Evolutionary conservation across 352 stramenopile species (phyloP).

Genomic region (Pythium rhizo-oryzae): DNA sequence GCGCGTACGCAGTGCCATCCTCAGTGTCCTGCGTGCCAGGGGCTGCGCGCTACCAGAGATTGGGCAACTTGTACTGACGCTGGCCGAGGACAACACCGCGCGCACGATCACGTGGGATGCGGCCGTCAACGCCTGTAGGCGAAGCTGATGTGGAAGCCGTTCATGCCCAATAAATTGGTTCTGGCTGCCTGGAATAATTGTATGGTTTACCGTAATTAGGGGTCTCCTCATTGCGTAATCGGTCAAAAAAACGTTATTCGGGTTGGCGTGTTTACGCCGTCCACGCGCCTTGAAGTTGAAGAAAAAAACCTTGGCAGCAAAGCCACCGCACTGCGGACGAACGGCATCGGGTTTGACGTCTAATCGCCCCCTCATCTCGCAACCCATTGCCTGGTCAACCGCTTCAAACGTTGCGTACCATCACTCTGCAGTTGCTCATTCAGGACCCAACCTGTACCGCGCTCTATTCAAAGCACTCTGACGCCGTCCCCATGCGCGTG

Average conservation of each 20-base stretch:
- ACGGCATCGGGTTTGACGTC: constrained; percentile 20
- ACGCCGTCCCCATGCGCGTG: background rate
- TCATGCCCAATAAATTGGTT: constrained; percentile 14
- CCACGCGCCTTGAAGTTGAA: constrained; percentile 26
- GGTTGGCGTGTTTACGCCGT: constrained; percentile 1
- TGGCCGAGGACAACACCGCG: no score
- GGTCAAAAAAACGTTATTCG: constrained; percentile 14
- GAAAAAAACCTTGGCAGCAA: constrained; percentile 28
- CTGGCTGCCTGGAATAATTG: constrained; percentile 1
- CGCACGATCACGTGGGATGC: no score
- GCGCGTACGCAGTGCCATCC: no score
- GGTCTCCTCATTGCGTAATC: constrained; percentile 6
- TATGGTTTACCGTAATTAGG: constrained; percentile 3
- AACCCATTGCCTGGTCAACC: background rate
- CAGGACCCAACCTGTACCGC: background rate
- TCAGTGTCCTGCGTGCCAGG: no score
- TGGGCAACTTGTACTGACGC: no score
- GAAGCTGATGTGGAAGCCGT: no score
- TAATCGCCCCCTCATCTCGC: constrained; percentile 25
- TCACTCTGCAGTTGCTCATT: background rate
- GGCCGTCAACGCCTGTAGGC: no score
- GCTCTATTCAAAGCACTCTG: background rate
- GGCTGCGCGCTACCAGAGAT: no score
- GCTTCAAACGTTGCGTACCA: background rate
- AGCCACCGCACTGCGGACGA: constrained; percentile 12